Evolutionary conservation across 2,329 filamentous ascomycete genomes (phyloP), one percentile per base, ranked within the genome.

Genomic region (Leptographium radiaticola): DNA sequence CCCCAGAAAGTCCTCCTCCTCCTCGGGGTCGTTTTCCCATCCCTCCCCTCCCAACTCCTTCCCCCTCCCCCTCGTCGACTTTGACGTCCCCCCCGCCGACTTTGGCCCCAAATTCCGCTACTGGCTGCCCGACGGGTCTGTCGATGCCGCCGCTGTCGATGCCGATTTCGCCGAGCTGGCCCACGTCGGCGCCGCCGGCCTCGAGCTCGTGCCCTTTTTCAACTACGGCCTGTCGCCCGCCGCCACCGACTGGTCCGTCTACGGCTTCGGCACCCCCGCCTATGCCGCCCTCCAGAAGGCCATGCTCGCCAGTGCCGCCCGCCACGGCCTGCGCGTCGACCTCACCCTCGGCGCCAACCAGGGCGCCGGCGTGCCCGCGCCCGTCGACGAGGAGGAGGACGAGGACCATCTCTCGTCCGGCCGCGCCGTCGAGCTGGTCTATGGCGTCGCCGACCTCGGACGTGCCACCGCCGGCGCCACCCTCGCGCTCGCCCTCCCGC

Each of bases 251-350:
- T 67, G 65, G 65, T 57, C 56, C 6, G 57, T 66, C 31, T 72
- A 72, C 56, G 71, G 70, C 34, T 74, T 70, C 62, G 70, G 70
- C 30, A 67, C 62, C 4, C 58, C 65, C 13, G 58, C 62, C 1
- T 65, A 59, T 49, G 59, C 57, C 18, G 54, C 57, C 6, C 12
- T 65, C 1, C 53, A 62, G 11, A 13, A 43, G 16, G 54, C 56
- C 2, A 58, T 58, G 1, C 47, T 63, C 34, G 53, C 57, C 10
- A 42, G 56, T 13, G 53, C 53, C 34, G 57, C 48, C 8, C 49
- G 55, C 16, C 33, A 56, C 15, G 56, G 47, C 10, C 31, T 62
- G 16, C 42, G 55, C 4, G 53, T 64, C 25, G 62, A 63, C 49
- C 59, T 63, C 39, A 56, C 61, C 8, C 44, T 64, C 9, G 62